These are phyloP conservation scores for Alternaria brassicicola DNA, from an alignment of 2,329 filamentous ascomycete genomes.

Conservation along the genomic window DNA sequence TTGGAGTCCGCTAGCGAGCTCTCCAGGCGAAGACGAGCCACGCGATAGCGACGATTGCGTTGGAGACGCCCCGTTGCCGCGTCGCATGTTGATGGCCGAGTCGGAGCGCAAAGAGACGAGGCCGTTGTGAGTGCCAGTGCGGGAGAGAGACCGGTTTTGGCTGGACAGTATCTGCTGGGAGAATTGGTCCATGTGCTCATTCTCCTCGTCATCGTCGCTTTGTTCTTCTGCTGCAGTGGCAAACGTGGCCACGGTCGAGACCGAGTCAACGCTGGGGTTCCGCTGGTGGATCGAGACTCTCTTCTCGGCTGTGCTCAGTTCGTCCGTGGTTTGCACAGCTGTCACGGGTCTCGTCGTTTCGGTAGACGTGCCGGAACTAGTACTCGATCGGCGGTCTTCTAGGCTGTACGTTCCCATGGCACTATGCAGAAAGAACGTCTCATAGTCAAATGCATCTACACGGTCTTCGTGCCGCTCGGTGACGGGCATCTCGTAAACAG, in stretches of 20 bases:
- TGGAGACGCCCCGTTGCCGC: slow-evolving; percentile 32
- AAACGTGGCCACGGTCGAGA: slow-evolving; percentile 67
- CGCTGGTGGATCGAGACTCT: slow-evolving; percentile 53
- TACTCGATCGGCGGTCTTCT: slow-evolving; percentile 60
- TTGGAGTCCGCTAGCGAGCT: slow-evolving; percentile 45
- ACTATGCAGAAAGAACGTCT: slow-evolving; percentile 93
- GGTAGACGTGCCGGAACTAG: slow-evolving; percentile 59
- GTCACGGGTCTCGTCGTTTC: slow-evolving; percentile 56
- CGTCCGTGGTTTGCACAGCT: slow-evolving; percentile 30
- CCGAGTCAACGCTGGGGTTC: slow-evolving; percentile 63
- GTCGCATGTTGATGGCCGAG: slow-evolving; percentile 42
- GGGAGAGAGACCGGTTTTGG: slow-evolving; percentile 23
- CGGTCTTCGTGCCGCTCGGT: slow-evolving; percentile 82
- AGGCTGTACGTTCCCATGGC: slow-evolving; percentile 79
- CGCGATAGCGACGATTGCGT: slow-evolving; percentile 37
- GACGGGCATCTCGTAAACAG: slow-evolving; percentile 47
- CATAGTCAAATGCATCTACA: slow-evolving; percentile 94
- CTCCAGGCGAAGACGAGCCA: slow-evolving; percentile 39
- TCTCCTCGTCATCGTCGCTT: slow-evolving; percentile 46
- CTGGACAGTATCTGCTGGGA: slow-evolving; percentile 40
- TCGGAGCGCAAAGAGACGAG: slow-evolving; percentile 38
- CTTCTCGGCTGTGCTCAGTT: slow-evolving; percentile 29
- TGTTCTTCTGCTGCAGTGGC: slow-evolving; percentile 66
- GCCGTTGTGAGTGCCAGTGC: slow-evolving; percentile 21
- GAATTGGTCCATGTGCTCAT: slow-evolving; percentile 52